Conservation (phyloP, 179 eudicot genomes). For the Beta corolliflora region DNA sequence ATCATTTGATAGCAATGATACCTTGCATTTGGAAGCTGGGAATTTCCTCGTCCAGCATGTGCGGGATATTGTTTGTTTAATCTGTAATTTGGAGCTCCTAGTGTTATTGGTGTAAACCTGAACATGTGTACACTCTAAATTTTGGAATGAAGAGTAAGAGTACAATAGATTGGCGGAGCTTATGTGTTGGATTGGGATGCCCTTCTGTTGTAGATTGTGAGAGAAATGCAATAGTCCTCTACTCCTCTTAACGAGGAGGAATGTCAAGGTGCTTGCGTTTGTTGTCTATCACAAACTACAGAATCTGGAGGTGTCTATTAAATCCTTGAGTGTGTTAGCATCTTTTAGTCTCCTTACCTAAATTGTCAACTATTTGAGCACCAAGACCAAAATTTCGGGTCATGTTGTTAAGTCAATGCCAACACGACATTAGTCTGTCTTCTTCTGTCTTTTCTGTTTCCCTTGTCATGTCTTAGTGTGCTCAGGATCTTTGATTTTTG, state of each 20-base stretch:
- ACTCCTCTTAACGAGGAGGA: neutral
- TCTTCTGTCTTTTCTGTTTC: neutral
- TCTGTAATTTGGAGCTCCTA: too few species aligned
- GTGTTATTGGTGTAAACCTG: neutral
- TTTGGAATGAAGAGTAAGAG: neutral
- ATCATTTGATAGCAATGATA: neutral
- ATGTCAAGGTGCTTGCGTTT: neutral
- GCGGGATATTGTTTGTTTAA: neutral
- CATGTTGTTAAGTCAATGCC: too few species aligned
- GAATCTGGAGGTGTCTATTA: neutral
- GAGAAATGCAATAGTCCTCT: neutral
- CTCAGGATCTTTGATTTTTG: too few species aligned
- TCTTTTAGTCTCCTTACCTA: too few species aligned
- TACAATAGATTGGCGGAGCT: neutral
- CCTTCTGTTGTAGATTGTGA: neutral
- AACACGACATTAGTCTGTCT: neutral
- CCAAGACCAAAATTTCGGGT: too few species aligned
- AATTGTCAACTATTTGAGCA: too few species aligned
- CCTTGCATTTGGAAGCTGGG: neutral
- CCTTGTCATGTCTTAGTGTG: neutral
- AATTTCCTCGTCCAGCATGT: neutral
- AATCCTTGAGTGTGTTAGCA: too few species aligned
- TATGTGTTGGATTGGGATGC: neutral
- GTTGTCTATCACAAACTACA: neutral
- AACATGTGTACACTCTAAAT: neutral